A percentile compares a stretch with the other conserved stretches of the same genome.
Evolutionary conservation across 345 rosid genomes (phyloP).

Genomic region (Lenwebbia sp.): DNA sequence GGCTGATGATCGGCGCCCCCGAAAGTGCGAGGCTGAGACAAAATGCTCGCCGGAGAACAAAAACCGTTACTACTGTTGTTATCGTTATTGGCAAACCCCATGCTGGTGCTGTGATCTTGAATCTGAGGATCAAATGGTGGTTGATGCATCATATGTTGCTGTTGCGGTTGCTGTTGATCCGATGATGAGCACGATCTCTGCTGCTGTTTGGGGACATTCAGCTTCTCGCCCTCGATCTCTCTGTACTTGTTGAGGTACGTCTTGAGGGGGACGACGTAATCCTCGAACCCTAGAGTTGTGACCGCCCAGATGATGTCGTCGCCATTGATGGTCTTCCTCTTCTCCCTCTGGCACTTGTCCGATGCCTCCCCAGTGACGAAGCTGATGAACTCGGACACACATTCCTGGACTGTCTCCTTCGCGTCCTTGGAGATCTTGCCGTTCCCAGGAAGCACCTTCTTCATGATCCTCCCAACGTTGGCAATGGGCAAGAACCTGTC

Average conservation of each 20-base stretch:
- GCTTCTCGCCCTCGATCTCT: conserved; percentile 58
- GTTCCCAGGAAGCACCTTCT: conserved; percentile 50
- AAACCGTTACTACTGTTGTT: conserved; percentile 5
- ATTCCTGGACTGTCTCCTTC: conserved; percentile 67
- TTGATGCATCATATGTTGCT: not conserved
- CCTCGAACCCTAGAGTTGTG: conserved; percentile 63
- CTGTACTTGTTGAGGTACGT: conserved; percentile 46
- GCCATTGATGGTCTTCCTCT: conserved; percentile 63
- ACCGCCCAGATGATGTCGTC: conserved; percentile 74
- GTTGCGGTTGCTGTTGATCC: conserved; percentile 3
- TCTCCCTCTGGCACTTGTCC: conserved; percentile 61
- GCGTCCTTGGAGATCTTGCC: conserved; percentile 72
- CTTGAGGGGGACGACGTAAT: conserved; percentile 47
- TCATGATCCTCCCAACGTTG: conserved; percentile 72
- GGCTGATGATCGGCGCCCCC: conserved; percentile 29
- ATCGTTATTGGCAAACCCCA: conserved; percentile 7
- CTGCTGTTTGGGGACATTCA: conserved; percentile 48
- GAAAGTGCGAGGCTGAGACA: conserved; percentile 35
- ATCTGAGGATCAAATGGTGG: not conserved
- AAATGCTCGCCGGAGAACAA: conserved; percentile 24
- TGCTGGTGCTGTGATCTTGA: conserved; percentile 6
- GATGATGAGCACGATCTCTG: conserved; percentile 7
- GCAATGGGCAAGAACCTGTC: conserved; percentile 67
- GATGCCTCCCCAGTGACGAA: conserved; percentile 69
- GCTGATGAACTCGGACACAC: conserved; percentile 69